These are phyloP conservation scores for Candida caryicola DNA, from an alignment of 805 yeast genomes.

Conservation along the genomic window DNA sequence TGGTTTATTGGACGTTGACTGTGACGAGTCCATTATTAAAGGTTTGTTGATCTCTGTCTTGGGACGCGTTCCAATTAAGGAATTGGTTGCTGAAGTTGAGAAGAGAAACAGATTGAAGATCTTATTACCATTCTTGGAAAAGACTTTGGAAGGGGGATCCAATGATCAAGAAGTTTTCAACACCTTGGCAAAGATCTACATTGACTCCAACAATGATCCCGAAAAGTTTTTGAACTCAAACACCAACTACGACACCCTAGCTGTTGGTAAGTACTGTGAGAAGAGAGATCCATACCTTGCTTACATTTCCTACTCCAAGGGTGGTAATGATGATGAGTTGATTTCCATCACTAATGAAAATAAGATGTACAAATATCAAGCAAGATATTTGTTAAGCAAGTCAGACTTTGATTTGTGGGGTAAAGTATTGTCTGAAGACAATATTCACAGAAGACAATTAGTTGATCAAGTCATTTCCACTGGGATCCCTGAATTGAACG, in stretches of 20 bases:
- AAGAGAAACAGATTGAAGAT: slow-evolving; percentile 92
- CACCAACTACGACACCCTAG: slow-evolving; percentile 82
- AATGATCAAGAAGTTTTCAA: slow-evolving; percentile 90
- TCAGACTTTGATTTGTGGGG: slow-evolving; percentile 86
- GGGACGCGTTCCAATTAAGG: slow-evolving; percentile 91
- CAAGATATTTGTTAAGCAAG: slow-evolving; percentile 86
- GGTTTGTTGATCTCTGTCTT: slow-evolving; percentile 76
- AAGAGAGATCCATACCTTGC: slow-evolving; percentile 98
- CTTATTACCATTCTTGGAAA: slow-evolving; percentile 88
- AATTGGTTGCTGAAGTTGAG: slow-evolving; percentile 90
- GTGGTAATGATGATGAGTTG: slow-evolving; percentile 85
- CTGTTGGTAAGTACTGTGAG: slow-evolving; percentile 97
- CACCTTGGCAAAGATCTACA: slow-evolving; percentile 95
- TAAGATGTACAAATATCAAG: slow-evolving; percentile 97
- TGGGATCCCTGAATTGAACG: slow-evolving; percentile 90
- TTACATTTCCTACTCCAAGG: slow-evolving; percentile 95
- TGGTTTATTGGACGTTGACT: slow-evolving; percentile 93
- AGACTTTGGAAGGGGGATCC: slow-evolving; percentile 77
- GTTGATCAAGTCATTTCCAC: slow-evolving; percentile 93
- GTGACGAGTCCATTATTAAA: slow-evolving; percentile 87
- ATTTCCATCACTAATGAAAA: slow-evolving; percentile 92
- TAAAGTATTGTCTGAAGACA: slow-evolving; percentile 69
- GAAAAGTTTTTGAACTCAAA: slow-evolving; percentile 95
- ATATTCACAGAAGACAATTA: slow-evolving; percentile 84
- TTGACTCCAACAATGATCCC: slow-evolving; percentile 95